phyloP scores from a whole-genome alignment of 2,329 filamentous ascomycete genomes.

The Decorospora gaudefroyi region DNA sequence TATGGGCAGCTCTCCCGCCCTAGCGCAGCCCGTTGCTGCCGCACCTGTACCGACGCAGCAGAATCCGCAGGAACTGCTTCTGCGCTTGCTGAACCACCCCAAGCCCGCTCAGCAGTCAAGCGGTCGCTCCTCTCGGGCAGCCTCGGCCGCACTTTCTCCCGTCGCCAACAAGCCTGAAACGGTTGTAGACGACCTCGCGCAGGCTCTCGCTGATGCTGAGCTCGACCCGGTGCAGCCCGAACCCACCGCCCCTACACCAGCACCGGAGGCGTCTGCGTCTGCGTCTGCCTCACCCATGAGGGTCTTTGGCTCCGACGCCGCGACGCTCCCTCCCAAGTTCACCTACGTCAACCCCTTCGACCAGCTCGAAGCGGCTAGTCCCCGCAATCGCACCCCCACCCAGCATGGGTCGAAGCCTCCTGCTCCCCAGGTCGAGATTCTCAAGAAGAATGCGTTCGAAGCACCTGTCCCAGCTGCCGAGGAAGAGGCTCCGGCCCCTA shows the following conservation, averaged over 20 bases:
- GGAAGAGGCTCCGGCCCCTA: slow-evolving; percentile 30
- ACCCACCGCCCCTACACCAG: slow-evolving; percentile 30
- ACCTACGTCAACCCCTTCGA: slow-evolving; percentile 76
- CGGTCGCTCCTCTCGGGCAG: slow-evolving; percentile 31
- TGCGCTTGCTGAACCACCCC: slow-evolving; percentile 81
- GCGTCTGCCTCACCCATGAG: slow-evolving; percentile 37
- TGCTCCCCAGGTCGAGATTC: slow-evolving; percentile 51
- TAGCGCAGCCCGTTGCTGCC: slow-evolving; percentile 35
- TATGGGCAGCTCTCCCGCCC: slow-evolving; percentile 51
- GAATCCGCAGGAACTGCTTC: slow-evolving; percentile 79
- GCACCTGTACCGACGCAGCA: slow-evolving; percentile 51
- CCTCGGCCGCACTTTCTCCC: slow-evolving; percentile 35
- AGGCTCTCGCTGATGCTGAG: slow-evolving; percentile 53
- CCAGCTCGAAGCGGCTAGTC: slow-evolving; percentile 68
- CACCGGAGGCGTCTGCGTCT: too few species aligned
- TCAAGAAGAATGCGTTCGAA: slow-evolving; percentile 52
- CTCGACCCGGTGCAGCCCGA: slow-evolving; percentile 47
- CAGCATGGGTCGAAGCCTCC: slow-evolving; percentile 28
- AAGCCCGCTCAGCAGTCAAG: slow-evolving; percentile 53
- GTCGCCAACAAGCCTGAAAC: slow-evolving; percentile 49
- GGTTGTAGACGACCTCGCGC: slow-evolving; percentile 51
- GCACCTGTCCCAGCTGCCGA: slow-evolving; percentile 35
- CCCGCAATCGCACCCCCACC: slow-evolving; percentile 55
- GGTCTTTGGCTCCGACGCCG: slow-evolving; percentile 47
- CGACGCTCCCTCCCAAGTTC: slow-evolving; percentile 57